Conservation (phyloP, 805 yeast species). For the Saccharomycopsis babjevae region DNA sequence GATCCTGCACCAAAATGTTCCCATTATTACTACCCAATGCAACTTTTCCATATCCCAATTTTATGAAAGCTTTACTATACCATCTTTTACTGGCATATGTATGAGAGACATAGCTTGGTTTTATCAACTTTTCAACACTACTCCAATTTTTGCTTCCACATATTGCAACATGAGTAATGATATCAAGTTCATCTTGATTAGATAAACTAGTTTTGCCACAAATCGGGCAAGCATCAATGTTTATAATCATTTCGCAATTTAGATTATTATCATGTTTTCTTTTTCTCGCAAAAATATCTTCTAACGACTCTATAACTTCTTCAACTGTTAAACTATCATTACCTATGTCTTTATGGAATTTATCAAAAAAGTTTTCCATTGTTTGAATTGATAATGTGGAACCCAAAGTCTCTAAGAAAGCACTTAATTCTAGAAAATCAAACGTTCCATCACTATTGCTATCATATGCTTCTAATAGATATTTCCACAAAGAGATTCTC, state of each 20-base stretch:
- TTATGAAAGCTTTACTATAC: slow-evolving; percentile 76
- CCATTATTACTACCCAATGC: slow-evolving; percentile 85
- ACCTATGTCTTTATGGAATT: slow-evolving; percentile 24
- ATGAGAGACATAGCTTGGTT: slow-evolving; percentile 65
- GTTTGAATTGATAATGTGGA: slow-evolving; percentile 31
- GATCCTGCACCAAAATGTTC: slow-evolving; percentile 86
- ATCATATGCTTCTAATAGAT: slow-evolving; percentile 46
- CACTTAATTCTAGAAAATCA: slow-evolving; percentile 49
- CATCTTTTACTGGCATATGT: slow-evolving; percentile 79
- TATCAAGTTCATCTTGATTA: slow-evolving; percentile 49
- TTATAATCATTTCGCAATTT: slow-evolving; percentile 31
- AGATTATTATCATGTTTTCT: neutral
- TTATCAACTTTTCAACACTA: slow-evolving; percentile 50
- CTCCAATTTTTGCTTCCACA: slow-evolving; percentile 77
- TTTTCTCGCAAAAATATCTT: slow-evolving; percentile 18
- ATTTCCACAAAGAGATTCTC: slow-evolving; percentile 60
- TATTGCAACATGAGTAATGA: slow-evolving; percentile 78
- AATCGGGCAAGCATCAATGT: slow-evolving; percentile 66
- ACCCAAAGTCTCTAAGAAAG: slow-evolving; percentile 58
- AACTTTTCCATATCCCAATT: slow-evolving; percentile 81
- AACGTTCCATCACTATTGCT: slow-evolving; percentile 33
- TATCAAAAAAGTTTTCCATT: slow-evolving; percentile 24
- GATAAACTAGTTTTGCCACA: slow-evolving; percentile 55
- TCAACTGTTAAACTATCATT: slow-evolving; percentile 40
- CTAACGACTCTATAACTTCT: slow-evolving; percentile 45